Percentiles rank a stretch among this genome's conserved stretches.
These are phyloP conservation scores for Saccharomycopsis sp. DNA, from an alignment of 805 yeast species.

Conservation along the genomic window DNA sequence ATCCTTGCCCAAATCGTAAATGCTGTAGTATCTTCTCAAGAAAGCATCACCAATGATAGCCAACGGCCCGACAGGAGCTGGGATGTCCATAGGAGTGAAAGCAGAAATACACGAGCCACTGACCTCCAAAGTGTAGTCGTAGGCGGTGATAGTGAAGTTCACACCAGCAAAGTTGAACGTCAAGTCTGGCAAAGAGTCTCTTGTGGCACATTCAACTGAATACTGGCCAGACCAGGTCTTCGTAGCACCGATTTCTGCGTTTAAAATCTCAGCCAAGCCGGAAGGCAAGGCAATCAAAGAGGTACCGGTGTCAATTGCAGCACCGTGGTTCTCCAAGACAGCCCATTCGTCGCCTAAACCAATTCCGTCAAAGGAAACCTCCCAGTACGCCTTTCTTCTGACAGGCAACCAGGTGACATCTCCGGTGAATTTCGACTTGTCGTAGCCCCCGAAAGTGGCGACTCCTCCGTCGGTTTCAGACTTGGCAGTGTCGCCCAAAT, in stretches of 20 bases:
- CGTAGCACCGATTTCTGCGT: conserved; percentile 93
- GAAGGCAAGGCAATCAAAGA: conserved; percentile 93
- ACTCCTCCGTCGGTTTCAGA: conserved; percentile 74
- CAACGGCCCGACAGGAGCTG: conserved; percentile 92
- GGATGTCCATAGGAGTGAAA: conserved; percentile 95
- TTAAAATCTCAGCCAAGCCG: conserved; percentile 90
- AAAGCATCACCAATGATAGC: conserved; percentile 97
- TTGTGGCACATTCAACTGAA: conserved; percentile 79
- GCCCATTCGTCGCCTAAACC: conserved; percentile 92
- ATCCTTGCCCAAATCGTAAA: conserved; percentile 83
- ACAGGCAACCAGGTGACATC: conserved; percentile 93
- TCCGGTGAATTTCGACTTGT: conserved; percentile 68
- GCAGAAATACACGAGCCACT: conserved; percentile 95
- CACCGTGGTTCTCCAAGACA: conserved; percentile 75
- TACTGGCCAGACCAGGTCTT: conserved; percentile 98
- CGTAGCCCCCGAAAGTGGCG: conserved; percentile 94
- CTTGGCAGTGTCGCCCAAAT: conserved; percentile 71
- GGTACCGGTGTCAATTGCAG: conserved; percentile 98
- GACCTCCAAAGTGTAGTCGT: conserved; percentile 90
- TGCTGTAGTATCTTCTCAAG: conserved; percentile 89
- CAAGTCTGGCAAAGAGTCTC: conserved; percentile 83
- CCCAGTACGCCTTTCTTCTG: conserved; percentile 99
- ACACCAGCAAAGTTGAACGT: conserved; percentile 85
- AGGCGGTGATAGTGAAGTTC: conserved; percentile 84
- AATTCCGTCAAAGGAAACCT: conserved; percentile 86